A percentile compares a stretch with the other conserved stretches of the same genome.
Conservation (phyloP, 495 filamentous ascomycete genomes). For the Talaromyces liani region DNA sequence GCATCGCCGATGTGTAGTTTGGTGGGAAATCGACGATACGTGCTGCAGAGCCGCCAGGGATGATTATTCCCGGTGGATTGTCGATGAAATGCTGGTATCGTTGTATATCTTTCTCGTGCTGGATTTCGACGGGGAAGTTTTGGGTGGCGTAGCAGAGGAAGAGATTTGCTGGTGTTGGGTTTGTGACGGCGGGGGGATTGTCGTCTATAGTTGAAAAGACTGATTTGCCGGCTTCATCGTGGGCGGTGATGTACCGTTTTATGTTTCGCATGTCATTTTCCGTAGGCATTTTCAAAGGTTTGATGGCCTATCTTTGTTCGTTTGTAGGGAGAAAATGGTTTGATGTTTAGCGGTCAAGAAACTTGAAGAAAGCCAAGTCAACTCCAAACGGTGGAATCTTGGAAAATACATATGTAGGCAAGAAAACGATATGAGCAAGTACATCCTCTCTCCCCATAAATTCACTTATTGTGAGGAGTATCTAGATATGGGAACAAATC, state of each 20-base stretch:
- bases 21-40: conserved; percentile 6
- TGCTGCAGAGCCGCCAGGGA: background rate
- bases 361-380: no score
- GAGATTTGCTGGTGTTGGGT: background rate
- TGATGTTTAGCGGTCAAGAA: no score
- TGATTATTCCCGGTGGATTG: conserved; percentile 1
- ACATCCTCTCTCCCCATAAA: no score
- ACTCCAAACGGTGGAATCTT: no score
- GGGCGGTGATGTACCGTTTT: conserved; percentile 5
- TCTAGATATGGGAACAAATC: no score
- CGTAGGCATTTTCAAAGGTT: no score
- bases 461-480: no score
- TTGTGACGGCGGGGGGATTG: background rate
- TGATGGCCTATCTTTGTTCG: no score
- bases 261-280: background rate
- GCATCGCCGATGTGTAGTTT: conserved; percentile 30
- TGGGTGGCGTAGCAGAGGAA: conserved; percentile 2
- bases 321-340: no score
- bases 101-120: conserved; percentile 3
- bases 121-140: conserved; percentile 1
- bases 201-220: background rate
- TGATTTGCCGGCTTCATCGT: background rate
- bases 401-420: no score
- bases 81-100: background rate
- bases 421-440: no score